Conservation (phyloP, 2,329 filamentous ascomycete genomes). For the Aureobasidium leucospermi region DNA sequence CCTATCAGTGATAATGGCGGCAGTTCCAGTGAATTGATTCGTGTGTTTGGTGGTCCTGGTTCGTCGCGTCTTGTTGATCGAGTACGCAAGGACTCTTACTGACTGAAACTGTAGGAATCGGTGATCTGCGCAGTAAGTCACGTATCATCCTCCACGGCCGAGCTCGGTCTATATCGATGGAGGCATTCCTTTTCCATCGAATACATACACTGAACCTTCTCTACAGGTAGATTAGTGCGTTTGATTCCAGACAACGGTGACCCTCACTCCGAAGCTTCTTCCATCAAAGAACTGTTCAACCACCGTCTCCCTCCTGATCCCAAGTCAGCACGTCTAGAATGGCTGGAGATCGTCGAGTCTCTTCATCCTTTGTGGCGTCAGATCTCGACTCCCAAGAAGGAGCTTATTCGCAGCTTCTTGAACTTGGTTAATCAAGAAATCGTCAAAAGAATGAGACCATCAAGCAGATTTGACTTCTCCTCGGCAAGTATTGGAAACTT, state of each 20-base stretch:
- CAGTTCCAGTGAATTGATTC: slow-evolving; percentile 85
- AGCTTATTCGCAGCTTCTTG: slow-evolving; percentile 44
- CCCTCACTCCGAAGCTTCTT: slow-evolving; percentile 57
- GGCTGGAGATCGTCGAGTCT: slow-evolving; percentile 83
- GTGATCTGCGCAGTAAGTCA: slow-evolving; percentile 63
- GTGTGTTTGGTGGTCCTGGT: slow-evolving; percentile 92
- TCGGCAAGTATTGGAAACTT: slow-evolving; percentile 45
- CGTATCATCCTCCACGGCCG: too few relatives aligned
- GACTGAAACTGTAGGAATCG: slow-evolving; percentile 43
- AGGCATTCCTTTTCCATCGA: too few relatives aligned
- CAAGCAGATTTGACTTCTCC: slow-evolving; percentile 42
- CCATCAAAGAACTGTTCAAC: slow-evolving; percentile 81
- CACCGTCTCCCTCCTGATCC: slow-evolving; percentile 64
- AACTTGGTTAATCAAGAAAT: slow-evolving; percentile 45
- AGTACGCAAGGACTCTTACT: not conserved
- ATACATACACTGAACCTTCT: not conserved
- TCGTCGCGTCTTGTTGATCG: not conserved
- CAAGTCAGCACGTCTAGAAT: slow-evolving; percentile 62
- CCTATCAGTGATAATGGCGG: slow-evolving; percentile 96
- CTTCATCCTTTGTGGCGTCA: slow-evolving; percentile 65
- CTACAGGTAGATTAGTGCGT: slow-evolving; percentile 70
- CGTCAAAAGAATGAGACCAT: slow-evolving; percentile 40
- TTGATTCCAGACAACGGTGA: slow-evolving; percentile 64
- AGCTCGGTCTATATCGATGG: too few relatives aligned
- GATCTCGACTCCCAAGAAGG: slow-evolving; percentile 43